These are phyloP conservation scores for Dipteronia sinensis DNA, from an alignment of 345 rosid species.

Conservation along the genomic window DNA sequence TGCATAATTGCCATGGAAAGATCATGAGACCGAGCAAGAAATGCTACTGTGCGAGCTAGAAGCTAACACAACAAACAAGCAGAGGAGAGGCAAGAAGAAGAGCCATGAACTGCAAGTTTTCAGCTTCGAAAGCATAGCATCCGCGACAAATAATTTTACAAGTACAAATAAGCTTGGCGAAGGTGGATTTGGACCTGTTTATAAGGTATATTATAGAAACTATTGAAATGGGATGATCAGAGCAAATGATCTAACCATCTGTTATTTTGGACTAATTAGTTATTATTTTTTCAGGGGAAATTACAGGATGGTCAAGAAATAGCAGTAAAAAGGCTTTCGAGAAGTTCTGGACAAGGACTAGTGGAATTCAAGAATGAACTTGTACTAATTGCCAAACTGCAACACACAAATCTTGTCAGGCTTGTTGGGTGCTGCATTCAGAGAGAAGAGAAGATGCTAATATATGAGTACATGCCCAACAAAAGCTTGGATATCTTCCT, in stretches of 20 bases:
- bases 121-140: slow-evolving; percentile 25
- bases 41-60: slow-evolving; percentile 3
- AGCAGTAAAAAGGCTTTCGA: slow-evolving; percentile 12
- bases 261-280: background rate
- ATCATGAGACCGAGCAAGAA: slow-evolving; percentile 8
- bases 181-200: slow-evolving; percentile 32
- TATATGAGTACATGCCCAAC: slow-evolving; percentile 9
- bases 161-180: slow-evolving; percentile 21
- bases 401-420: slow-evolving; percentile 20
- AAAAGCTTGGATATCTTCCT: slow-evolving; percentile 16
- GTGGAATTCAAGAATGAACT: slow-evolving; percentile 19
- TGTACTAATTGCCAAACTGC: slow-evolving; percentile 18
- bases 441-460: slow-evolving; percentile 16
- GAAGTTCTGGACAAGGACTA: slow-evolving; percentile 17
- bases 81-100: background rate
- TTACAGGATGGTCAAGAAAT: slow-evolving; percentile 4
- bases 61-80: background rate
- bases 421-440: slow-evolving; percentile 8
- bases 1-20: background rate
- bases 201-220: slow-evolving; percentile 19
- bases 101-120: slow-evolving; percentile 20
- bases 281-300: background rate
- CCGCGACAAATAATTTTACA: slow-evolving; percentile 26
- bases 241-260: no score
- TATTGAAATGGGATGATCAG: background rate